Percentiles rank a stretch among this genome's conserved stretches.
These are phyloP conservation scores for Leptographium flavum DNA, from an alignment of 2,329 filamentous ascomycete genomes.

Conservation along the genomic window DNA sequence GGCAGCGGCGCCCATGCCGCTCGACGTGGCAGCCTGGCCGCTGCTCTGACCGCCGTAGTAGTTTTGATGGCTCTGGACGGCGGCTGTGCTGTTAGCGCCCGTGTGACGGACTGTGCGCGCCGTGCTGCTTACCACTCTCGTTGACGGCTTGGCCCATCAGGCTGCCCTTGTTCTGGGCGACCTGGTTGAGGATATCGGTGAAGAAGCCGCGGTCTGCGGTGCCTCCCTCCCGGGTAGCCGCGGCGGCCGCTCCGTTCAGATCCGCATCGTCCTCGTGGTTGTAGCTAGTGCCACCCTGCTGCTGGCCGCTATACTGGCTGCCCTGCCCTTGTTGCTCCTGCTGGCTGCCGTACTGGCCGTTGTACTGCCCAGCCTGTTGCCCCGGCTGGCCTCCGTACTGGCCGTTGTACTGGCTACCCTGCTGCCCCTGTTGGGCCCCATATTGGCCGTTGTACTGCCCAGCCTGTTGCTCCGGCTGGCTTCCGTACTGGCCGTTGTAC, in stretches of 20 bases:
- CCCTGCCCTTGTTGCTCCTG: too few species aligned
- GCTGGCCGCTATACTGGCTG: constrained; percentile 11
- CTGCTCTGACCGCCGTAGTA: constrained; percentile 45
- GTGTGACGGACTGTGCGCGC: too few species aligned
- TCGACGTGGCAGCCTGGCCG: constrained; percentile 32
- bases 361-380: too few species aligned
- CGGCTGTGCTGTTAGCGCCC: constrained; percentile 29
- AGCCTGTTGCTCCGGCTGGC: background rate
- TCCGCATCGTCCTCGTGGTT: constrained; percentile 30
- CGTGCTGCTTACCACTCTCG: constrained; percentile 38
- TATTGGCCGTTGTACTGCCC: background rate
- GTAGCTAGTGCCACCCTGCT: constrained; percentile 16
- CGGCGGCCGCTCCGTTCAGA: constrained; percentile 30
- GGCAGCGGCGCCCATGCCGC: constrained; percentile 53
- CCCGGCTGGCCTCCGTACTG: constrained; percentile 3
- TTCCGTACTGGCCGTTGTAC: constrained; percentile 2
- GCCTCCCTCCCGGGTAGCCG: constrained; percentile 28
- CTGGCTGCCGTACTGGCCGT: background rate
- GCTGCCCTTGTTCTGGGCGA: constrained; percentile 34
- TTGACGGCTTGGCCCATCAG: constrained; percentile 32
- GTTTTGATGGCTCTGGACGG: constrained; percentile 61
- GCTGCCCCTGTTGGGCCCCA: background rate
- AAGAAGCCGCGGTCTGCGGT: constrained; percentile 36
- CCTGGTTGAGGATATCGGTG: constrained; percentile 28
- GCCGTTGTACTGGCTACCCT: constrained; percentile 3